Conservation (phyloP, 352 stramenopile species). For the Phytophthora agathidicida region DNA sequence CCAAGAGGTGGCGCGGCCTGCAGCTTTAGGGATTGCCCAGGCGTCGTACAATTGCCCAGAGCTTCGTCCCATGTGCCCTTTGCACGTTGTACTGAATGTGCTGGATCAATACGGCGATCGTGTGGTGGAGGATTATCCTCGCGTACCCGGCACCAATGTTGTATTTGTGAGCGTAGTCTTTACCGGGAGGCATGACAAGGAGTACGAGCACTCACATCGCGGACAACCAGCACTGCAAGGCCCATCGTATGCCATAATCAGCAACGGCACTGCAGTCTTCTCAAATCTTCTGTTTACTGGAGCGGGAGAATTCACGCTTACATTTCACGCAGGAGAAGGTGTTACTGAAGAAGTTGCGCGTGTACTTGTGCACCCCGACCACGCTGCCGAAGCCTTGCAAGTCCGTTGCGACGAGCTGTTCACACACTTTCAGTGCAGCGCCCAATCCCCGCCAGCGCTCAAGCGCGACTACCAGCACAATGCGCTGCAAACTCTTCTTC, state of each 20-base stretch:
- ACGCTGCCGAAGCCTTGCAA: slow-evolving; percentile 19
- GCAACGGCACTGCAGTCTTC: slow-evolving; percentile 50
- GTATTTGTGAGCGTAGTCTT: slow-evolving; percentile 30
- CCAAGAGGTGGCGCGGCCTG: slow-evolving; percentile 18
- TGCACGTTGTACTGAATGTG: slow-evolving; percentile 45
- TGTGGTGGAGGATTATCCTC: slow-evolving; percentile 28
- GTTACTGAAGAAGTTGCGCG: slow-evolving; percentile 44
- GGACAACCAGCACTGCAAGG: slow-evolving; percentile 22
- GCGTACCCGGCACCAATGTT: neutral
- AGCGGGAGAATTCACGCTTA: slow-evolving; percentile 51
- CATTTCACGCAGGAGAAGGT: slow-evolving; percentile 26
- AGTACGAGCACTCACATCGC: neutral
- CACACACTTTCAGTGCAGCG: slow-evolving; percentile 36
- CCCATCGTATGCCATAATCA: slow-evolving; percentile 21
- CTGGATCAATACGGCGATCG: slow-evolving; percentile 63
- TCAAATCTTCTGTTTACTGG: slow-evolving; percentile 42
- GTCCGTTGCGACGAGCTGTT: slow-evolving; percentile 43
- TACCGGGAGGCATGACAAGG: neutral
- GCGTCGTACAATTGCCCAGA: slow-evolving; percentile 55
- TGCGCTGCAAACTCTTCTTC: slow-evolving; percentile 31
- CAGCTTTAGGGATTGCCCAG: slow-evolving; percentile 48
- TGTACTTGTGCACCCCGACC: slow-evolving; percentile 47
- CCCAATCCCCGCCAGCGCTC: neutral
- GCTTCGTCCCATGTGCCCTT: slow-evolving; percentile 48
- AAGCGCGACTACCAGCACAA: neutral